phyloP scores from a whole-genome alignment of 768 basidiomycete genomes.

The Xanthoconium stramineum region DNA sequence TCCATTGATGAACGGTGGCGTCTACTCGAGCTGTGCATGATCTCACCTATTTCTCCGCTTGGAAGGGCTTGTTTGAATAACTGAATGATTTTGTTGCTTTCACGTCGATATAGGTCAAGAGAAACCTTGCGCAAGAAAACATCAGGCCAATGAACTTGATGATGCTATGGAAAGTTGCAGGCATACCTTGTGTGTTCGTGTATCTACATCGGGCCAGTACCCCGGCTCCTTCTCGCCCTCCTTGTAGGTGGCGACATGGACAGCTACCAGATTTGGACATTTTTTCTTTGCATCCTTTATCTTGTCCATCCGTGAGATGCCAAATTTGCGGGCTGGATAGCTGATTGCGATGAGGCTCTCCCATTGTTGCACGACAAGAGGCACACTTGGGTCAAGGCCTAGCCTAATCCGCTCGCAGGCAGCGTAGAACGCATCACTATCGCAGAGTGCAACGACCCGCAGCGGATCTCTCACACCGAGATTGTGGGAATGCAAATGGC shows the following conservation, averaged over 20 bases:
- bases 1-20: background rate
- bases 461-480: constrained; percentile 73
- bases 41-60: constrained; percentile 75
- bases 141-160: background rate
- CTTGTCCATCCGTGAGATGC: constrained; percentile 90
- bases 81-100: constrained; percentile 82
- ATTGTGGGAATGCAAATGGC: constrained; percentile 67
- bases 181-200: constrained; percentile 85
- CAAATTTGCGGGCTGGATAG: constrained; percentile 89
- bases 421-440: constrained; percentile 82
- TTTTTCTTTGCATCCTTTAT: constrained; percentile 77
- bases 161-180: background rate
- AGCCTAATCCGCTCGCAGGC: constrained; percentile 86
- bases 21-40: background rate
- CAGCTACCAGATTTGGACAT: constrained; percentile 79
- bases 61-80: constrained; percentile 80
- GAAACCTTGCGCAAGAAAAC: constrained; percentile 59
- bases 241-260: constrained; percentile 94
- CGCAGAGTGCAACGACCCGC: constrained; percentile 85
- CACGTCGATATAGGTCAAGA: constrained; percentile 87
- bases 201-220: constrained; percentile 89
- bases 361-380: constrained; percentile 88
- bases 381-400: constrained; percentile 54
- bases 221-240: constrained; percentile 84
- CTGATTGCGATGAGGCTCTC: constrained; percentile 89